Conservation (phyloP, 345 rosid genomes). For the Cardamine chenopodiifolia region DNA sequence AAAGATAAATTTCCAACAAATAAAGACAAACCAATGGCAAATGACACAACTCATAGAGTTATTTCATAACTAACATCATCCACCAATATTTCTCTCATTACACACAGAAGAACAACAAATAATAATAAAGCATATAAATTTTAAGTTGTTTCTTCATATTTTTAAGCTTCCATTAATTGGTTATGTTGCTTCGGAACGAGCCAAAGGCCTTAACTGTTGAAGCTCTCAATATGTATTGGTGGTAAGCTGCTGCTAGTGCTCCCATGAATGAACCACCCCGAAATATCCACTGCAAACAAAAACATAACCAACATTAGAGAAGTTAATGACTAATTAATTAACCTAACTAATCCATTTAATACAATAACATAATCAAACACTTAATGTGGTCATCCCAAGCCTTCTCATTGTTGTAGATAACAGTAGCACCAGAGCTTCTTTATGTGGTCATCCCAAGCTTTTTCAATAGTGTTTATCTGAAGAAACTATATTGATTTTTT, state of each 20-base stretch:
- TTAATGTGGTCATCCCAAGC: slow-evolving; percentile 67
- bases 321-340: not conserved
- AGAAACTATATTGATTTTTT: too few relatives aligned
- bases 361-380: not conserved
- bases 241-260: slow-evolving; percentile 73
- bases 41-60: too few relatives aligned
- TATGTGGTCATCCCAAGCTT: too few relatives aligned
- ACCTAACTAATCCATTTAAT: too few relatives aligned
- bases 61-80: too few relatives aligned
- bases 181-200: slow-evolving; percentile 64
- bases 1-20: too few relatives aligned
- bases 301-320: not conserved
- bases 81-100: too few relatives aligned
- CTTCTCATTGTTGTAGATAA: slow-evolving; percentile 59
- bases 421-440: slow-evolving; percentile 83
- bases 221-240: slow-evolving; percentile 69
- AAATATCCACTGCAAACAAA: slow-evolving; percentile 70
- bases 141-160: slow-evolving; percentile 28
- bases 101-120: slow-evolving; percentile 36
- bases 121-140: not conserved
- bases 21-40: too few relatives aligned
- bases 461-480: too few relatives aligned
- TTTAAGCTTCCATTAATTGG: slow-evolving; percentile 46
- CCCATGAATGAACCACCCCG: slow-evolving; percentile 81
- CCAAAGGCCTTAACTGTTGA: slow-evolving; percentile 68